Evolutionary conservation across 352 stramenopile species (phyloP).

Genomic region (Pythium folliculosum): DNA sequence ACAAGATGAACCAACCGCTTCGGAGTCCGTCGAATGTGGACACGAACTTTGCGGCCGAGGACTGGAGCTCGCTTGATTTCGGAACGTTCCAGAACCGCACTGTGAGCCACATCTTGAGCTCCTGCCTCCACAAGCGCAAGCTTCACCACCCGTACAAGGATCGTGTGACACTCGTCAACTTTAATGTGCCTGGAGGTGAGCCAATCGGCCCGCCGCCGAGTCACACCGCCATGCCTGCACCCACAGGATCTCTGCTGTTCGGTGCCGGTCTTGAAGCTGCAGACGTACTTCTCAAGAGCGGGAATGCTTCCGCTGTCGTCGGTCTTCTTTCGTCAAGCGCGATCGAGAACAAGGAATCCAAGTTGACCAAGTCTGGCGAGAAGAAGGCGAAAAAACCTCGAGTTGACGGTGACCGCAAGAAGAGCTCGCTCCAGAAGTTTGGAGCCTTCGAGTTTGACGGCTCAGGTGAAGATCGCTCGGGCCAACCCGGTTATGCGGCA

Average conservation of each 20-base stretch:
- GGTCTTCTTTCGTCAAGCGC: constrained; percentile 9
- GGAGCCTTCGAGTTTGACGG: constrained; percentile 22
- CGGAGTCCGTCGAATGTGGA: constrained; percentile 73
- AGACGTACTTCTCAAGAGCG: constrained; percentile 16
- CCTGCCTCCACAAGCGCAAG: constrained; percentile 82
- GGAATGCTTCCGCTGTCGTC: not conserved
- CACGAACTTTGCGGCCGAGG: constrained; percentile 48
- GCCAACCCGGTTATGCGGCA: not conserved
- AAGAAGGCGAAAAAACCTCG: constrained; percentile 30
- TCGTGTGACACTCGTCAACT: constrained; percentile 82
- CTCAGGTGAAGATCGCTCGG: constrained; percentile 17
- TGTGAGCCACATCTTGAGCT: constrained; percentile 83
- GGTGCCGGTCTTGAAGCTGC: constrained; percentile 17
- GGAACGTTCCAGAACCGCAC: constrained; percentile 83
- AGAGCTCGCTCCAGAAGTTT: constrained; percentile 12
- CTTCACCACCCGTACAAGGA: constrained; percentile 86
- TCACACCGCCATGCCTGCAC: constrained; percentile 4
- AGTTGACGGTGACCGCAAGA: constrained; percentile 22
- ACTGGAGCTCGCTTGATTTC: constrained; percentile 80
- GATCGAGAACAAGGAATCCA: constrained; percentile 10
- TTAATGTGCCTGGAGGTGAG: constrained; percentile 57
- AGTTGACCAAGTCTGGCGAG: constrained; percentile 25
- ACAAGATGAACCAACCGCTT: constrained; percentile 30
- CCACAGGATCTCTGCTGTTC: constrained; percentile 18
- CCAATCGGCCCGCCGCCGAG: constrained; percentile 22